Base-by-base conservation (phyloP, 768 basidiomycete species). In the Agrocybe praecox region DNA sequence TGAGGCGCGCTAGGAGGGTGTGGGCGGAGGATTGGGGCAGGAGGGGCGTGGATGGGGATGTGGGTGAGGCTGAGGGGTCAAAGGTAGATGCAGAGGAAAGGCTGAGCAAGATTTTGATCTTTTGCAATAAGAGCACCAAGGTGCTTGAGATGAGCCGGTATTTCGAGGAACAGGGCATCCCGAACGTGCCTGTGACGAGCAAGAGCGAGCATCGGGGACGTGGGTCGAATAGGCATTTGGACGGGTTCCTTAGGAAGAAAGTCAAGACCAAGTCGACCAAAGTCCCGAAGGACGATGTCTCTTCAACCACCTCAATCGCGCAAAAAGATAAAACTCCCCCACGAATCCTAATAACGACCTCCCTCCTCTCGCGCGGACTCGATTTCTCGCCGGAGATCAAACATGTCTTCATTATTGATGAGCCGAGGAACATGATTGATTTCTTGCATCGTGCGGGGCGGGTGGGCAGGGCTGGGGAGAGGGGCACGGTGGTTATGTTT, bases 361-460 rank as follows among this genome's bases (percentile, higher is more conserved):
- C 94, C 6, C 78, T 97, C 32, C 86, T 97, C 23, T 94, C 93
- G 10, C 84, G 95, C 18, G 95, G 95, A 1, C 81, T 96, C 1
- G 95, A 97, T 69, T 97, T 97, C 65, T 77, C 86, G 14, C 87
- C 92, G 0, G 74, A 75, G 4, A 84, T 96, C 62, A 80, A 82
- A 59, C 86, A 95, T 64, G 90, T 96, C 2, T 89, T 97, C 69
- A 88, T 96, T 61, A 80, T 92, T 21, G 95, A 96, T 62, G 85
- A 90, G 65, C 94, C 95, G 18, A 76, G 90, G 62, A 96, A 94
- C 68, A 90, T 90, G 80, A 81, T 96, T 36, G 95, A 97, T 70
- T 96, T 96, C 68, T 69, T 97, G 57, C 95, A 97, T 72, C 86
- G 95, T 4, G 95, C 95, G 0, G 95, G 95, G 15, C 76, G 95